Base-by-base conservation (phyloP, 106 monocot genomes). In the Platanthera guangdongensis region DNA sequence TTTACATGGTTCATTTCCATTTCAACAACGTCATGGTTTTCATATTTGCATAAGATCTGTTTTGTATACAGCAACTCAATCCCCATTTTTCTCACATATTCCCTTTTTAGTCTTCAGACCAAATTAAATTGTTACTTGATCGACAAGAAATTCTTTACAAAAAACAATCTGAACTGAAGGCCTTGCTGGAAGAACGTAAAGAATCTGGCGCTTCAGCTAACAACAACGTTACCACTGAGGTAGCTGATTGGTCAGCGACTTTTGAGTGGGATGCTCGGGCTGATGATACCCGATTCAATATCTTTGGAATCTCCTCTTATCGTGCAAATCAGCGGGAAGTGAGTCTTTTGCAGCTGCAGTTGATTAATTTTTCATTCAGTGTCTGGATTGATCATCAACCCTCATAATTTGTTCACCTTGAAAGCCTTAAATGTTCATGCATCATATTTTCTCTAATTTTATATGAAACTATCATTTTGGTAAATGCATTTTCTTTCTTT, bases 291-390 rank as follows among this genome's bases (percentile, higher is more conserved):
- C 74, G 86, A 77, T 92, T 99, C 79, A 92, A 99, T 88, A 69
- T 92, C 74, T 99, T 99, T 84, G 90, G 99, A 16, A 90, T 99
- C 53, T 78, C 89, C 3, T 90, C 84, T 39, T 99, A 94, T 76
- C 84, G 99, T 73, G 80, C 88, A 75, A 99, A 99, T 88, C 99
- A 99, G 75, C 64, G 90, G 78, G 86, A 99, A 85, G 99, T 99
- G 78, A 85, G 86, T 69, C 50, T 57, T 65, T 30, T 45, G 25
- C 75, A 59, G 51, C 16, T 47, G 30, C 8, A 65, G 30, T 12
- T 62, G 4, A 62, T 62, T 65, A 32, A 16, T 32, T 25, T 65
- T 22, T 11, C 65, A 65, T 25, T 63, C 10, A 16, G 13, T 16
- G 16, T 16, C 57, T 57, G 1, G 59, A 59, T 59, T 59, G 18